Evolutionary conservation across 306 rosid genomes (phyloP), one percentile per base, ranked within the genome.

Genomic region (Elaeagnus macrophylla): DNA sequence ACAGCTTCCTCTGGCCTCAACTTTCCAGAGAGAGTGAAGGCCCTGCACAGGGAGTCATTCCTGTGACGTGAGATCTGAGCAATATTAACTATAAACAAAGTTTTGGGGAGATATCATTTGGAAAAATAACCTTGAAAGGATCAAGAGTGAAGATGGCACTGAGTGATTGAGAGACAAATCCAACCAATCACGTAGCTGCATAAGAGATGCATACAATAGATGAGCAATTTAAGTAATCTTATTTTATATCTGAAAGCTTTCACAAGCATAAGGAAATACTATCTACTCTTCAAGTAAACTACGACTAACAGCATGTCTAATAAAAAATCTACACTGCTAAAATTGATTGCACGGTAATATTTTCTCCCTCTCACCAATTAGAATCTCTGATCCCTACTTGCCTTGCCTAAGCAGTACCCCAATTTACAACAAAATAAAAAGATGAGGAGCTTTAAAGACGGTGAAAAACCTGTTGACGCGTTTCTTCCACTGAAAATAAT

Each of bases 101-200:
- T n/a, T n/a, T n/a, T n/a, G n/a, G n/a, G n/a, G n/a, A n/a, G n/a
- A n/a, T n/a, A n/a, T n/a, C 55, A 19, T 53, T 60, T 47, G 32
- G 62, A 53, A 20, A 69, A 67, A 44, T 60, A 74, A 91, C 97
- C 97, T 91, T 44, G 96, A 91, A 76, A 91, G 97, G 68, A 91
- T 86, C 82, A 91, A 65, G 75, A 91, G 97, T 9, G 97, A 91
- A 55, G 96, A 91, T 53, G 97, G 96, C 42, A 91, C 79, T 17
- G 97, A 82, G 68, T 84, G 86, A 70, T 91, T 87, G 57, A 91
- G 84, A 69, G 97, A 91, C 67, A 91, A 82, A 72, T 91, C 97
- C 79, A 91, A 64, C 97, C 97, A 91, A 73, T 91, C 94, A 42
- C 81, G 89, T 65, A 91, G 95, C 96, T 91, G 78, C 69, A 75